Base-by-base conservation (phyloP, 2,329 filamentous ascomycete genomes). In the Aspergillus luchuensis region DNA sequence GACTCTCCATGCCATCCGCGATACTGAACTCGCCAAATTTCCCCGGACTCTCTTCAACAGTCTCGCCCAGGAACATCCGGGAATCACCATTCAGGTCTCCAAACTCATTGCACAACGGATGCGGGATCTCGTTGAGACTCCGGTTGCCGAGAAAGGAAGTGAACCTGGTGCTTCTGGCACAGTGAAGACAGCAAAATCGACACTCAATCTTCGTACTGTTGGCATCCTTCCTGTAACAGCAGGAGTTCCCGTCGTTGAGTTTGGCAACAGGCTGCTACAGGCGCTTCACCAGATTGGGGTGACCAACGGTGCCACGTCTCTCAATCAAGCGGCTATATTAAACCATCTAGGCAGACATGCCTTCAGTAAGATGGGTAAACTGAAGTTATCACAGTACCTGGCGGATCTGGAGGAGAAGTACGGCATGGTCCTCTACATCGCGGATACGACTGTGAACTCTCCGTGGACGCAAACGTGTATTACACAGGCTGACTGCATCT, bases 391-490 rank as follows among this genome's bases (percentile, higher is more conserved):
- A 1, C 94, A 99, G 67, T 99, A 99, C 71, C 84, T 99, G 53
- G 95, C 96, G 2, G 95, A 99, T 71, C 82, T 99, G 10, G 95
- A 99, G 77, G 95, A 99, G 77, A 97, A 97, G 74, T 98, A 96
- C 69, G 92, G 94, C 1, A 87, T 99, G 68, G 92, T 99, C 1
- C 82, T 99, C 7, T 99, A 99, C 72, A 89, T 99, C 60, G 95
- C 94, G 55, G 95, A 99, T 75, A 99, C 96, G 4, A 97, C 89
- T 62, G 95, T 98, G 69, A 98, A 97, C 69, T 92, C 96, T 1
- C 93, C 94, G 0, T 99, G 95, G 95, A 99, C 96, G 0, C 92
- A 97, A 71, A 98, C 95, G 0, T 99, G 96, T 74, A 97, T 99
- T 66, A 90, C 90, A 15, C 95, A 99, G 76, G 95, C 95, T 1